These are phyloP conservation scores for Fusarium sp. DNA, from an alignment of 2,329 filamentous ascomycete genomes.

Conservation along the genomic window DNA sequence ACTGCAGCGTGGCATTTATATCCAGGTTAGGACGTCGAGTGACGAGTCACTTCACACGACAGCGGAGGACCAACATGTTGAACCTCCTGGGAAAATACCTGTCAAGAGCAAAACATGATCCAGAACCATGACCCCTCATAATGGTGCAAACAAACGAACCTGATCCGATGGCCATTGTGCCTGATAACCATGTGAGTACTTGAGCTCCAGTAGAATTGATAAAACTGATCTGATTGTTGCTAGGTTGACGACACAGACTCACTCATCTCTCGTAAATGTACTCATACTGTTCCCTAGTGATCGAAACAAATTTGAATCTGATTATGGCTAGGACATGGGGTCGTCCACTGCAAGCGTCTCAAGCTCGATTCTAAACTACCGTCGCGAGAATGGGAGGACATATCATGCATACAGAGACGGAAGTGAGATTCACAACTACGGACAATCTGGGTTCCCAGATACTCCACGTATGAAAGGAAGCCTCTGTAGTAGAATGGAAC, in stretches of 20 bases:
- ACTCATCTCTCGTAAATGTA: neutral
- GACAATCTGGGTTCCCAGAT: neutral
- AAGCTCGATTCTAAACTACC: constrained; percentile 9
- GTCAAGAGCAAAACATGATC: too few relatives aligned
- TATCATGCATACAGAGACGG: constrained; percentile 17
- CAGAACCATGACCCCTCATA: neutral
- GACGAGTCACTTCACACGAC: neutral
- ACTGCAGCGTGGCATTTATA: neutral
- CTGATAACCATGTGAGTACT: neutral
- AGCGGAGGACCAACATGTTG: neutral
- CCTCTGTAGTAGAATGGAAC: neutral
- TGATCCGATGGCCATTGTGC: neutral
- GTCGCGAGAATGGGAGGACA: constrained; percentile 11
- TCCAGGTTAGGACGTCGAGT: neutral
- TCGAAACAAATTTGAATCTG: fast-evolving
- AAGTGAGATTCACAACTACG: neutral
- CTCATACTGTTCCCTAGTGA: fast-evolving
- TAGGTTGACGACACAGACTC: neutral
- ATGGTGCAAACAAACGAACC: neutral
- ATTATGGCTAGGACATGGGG: neutral
- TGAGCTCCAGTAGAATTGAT: neutral
- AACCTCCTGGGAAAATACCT: neutral
- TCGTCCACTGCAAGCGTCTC: constrained; percentile 3
- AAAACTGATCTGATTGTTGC: neutral
- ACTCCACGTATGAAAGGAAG: constrained; percentile 26